Base-by-base conservation (phyloP, 2,329 filamentous ascomycete species). In the Knufia fluminis region DNA sequence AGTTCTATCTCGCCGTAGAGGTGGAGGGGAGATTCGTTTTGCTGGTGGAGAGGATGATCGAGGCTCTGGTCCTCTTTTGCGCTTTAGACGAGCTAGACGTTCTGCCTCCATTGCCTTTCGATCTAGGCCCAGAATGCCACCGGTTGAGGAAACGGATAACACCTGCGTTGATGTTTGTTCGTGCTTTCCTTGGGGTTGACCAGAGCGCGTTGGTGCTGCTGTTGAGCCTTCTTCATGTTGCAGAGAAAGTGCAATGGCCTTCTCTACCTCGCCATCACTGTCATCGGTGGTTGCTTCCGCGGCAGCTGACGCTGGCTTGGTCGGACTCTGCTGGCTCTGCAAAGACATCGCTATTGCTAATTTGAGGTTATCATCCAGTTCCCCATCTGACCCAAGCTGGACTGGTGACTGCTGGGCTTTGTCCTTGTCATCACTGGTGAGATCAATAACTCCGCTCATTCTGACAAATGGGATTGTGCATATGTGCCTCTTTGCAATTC, bases 21-120 rank as follows among this genome's bases (percentile, higher is more conserved):
- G 22, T 57, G 57, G 31, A 54, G 40, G 31, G 54, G 55, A 33
- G 43, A 39, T 36, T 54, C 52, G 19, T 22, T 16, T 40, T 48
- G 44, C 22, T n/a, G 22, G 4, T 6, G 8, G 31, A 39, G 35
- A 20, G 4, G 24, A 12, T 3, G 31, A 4, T n/a, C 17, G 20
- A 12, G 16, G 14, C 6, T 71, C 72, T 7, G 66, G 62, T 63
- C 78, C 76, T 31, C 79, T 76, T 64, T 90, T 86, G 38, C 74
- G 69, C 31, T 72, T 74, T 33, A 81, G 65, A 57, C 90, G 77
- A 19, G 79, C 82, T 12, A 94, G 74, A 35, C 91, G 80, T 62
- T 94, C 88, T 59, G 82, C 74, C 64, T 96, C 91, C 87, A 95
- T 92, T 46, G 80, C 77, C 65, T 82, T 87, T 31, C 90, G 78